Base-by-base conservation (phyloP, 495 filamentous ascomycete species). In the Xylaria flabelliformis region DNA sequence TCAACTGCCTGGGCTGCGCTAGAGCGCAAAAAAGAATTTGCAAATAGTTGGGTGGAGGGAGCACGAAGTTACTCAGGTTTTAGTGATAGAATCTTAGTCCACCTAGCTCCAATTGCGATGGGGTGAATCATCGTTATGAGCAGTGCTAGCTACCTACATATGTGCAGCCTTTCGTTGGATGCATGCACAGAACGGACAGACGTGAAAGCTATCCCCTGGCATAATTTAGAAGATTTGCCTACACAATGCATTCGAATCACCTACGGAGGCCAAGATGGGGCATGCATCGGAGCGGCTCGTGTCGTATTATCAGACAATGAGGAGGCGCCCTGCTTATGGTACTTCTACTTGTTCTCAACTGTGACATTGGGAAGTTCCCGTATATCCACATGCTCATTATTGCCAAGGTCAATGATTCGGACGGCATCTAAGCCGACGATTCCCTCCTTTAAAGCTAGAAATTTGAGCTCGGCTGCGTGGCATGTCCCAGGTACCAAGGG, bases 311-410 rank as follows among this genome's bases (percentile, higher is more conserved):
- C 10, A 21, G 39, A 61, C 4, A 36, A 41, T 13, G 36, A 26
- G 17, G 17, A 56, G 19, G 46, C 19, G 24, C 21, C 19, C 17
- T 71, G 26, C 36, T 64, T 24, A 71, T 66, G 39, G 46, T 39
- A 29, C 48, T 39, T 53, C 61, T 46, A 39, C n/a, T 26, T 66
- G 4, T 83, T 81, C 64, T 85, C 76, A 9, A 89, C 90, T 59
- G 94, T 75, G 72, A 96, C 90, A 74, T 90, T 89, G 6, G 94
- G 94, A 50, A 97, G 79, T 75, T 97, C 91, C 73, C 88, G 84
- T 65, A 97, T 90, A 83, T 97, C 94, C 19, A 93, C 90, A 78
- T 90, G 90, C 81, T 97, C 93, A 73, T 93, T 91, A 56, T 89
- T 92, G 44, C 86, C 90, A 72, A 96, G 82, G 82, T 99, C 96